These are phyloP conservation scores for Dothistroma pini DNA, from an alignment of 2,329 filamentous ascomycete genomes.

Conservation along the genomic window DNA sequence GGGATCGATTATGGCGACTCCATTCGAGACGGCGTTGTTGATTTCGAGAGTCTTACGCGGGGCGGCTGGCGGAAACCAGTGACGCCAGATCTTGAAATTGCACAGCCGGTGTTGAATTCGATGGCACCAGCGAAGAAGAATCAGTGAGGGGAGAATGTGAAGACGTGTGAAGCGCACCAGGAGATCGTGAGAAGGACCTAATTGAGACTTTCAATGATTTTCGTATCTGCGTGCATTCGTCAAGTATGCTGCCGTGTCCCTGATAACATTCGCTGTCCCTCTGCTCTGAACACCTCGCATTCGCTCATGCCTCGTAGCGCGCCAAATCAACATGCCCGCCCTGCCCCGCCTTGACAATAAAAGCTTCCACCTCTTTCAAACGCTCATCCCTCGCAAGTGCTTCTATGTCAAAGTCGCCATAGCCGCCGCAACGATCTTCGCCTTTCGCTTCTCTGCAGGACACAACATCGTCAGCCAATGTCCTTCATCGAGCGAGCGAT, in stretches of 20 bases:
- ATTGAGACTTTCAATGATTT: not conserved
- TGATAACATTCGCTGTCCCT: not conserved
- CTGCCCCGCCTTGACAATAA: not conserved
- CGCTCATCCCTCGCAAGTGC: not conserved
- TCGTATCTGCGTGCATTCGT: constrained; percentile 4
- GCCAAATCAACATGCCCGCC: not conserved
- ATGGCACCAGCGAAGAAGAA: not conserved
- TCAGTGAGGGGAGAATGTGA: not conserved
- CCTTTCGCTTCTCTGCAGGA: constrained; percentile 40
- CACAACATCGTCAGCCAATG: constrained; percentile 17
- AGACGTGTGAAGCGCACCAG: not conserved
- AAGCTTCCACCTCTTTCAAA: not conserved
- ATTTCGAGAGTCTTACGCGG: constrained; percentile 5
- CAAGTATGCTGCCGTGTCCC: constrained; percentile 1
- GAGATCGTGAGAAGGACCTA: not conserved
- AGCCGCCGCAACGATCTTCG: constrained; percentile 44
- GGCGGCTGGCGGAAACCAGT: constrained; percentile 9
- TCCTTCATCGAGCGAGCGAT: constrained; percentile 1
- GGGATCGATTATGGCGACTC: constrained; percentile 12
- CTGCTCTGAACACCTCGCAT: not conserved
- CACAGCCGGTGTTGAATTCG: not conserved
- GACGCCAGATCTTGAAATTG: constrained; percentile 3
- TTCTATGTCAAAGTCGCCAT: constrained; percentile 41
- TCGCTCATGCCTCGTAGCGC: not conserved
- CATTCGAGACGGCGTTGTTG: not conserved